These are phyloP conservation scores for Geranium rotundifolium DNA, from an alignment of 345 rosid genomes.

Conservation along the genomic window DNA sequence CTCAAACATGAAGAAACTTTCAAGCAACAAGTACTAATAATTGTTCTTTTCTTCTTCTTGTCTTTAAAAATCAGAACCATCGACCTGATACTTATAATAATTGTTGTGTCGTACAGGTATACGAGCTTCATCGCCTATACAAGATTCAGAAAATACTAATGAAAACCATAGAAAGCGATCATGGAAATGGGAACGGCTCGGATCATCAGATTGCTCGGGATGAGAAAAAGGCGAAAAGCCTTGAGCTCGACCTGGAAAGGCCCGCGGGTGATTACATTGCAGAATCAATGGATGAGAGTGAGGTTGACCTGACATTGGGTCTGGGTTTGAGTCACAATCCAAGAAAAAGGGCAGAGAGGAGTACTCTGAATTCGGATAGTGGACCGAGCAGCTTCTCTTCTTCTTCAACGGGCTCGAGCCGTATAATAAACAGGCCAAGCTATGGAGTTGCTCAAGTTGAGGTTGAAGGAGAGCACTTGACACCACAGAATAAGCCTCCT, in stretches of 20 bases:
- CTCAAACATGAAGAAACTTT: constrained; percentile 93
- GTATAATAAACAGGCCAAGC: constrained; percentile 24
- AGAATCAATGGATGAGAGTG: constrained; percentile 60
- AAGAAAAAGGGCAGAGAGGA: constrained; percentile 25
- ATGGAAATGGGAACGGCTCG: background rate
- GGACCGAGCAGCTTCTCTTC: constrained; percentile 55
- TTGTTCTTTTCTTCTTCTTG: too few species aligned
- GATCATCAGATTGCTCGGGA: background rate
- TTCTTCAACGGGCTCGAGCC: constrained; percentile 64
- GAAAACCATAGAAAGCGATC: constrained; percentile 33
- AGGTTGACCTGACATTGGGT: constrained; percentile 78
- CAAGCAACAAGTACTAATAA: constrained; percentile 61
- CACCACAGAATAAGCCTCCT: constrained; percentile 25
- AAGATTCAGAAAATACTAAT: constrained; percentile 66
- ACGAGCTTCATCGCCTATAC: constrained; percentile 85
- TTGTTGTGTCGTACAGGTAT: constrained; percentile 28
- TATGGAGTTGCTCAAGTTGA: background rate
- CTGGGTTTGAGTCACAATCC: constrained; percentile 38
- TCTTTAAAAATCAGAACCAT: too few species aligned
- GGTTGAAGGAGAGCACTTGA: constrained; percentile 32
- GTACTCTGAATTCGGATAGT: constrained; percentile 33
- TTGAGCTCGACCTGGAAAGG: constrained; percentile 21
- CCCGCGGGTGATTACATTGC: constrained; percentile 23
- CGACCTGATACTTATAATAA: too few species aligned
- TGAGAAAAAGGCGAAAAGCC: constrained; percentile 1